Conservation (phyloP, 2,329 filamentous ascomycete species). For the Aspergillus glaucus region DNA sequence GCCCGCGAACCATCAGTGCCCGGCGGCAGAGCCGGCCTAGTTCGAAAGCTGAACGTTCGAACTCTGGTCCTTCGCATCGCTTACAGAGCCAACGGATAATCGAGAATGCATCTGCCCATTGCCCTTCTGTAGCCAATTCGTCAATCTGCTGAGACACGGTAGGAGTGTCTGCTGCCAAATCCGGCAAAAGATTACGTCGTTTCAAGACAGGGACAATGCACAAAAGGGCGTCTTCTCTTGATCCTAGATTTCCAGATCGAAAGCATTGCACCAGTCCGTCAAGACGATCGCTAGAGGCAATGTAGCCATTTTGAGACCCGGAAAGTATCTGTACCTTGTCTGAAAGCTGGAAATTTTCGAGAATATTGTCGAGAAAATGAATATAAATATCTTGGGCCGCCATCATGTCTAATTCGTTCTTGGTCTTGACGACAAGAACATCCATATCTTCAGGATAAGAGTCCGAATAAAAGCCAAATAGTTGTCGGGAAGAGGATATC, state of each 20-base stretch:
- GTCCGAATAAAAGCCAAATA: conserved; percentile 16
- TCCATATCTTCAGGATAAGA: conserved; percentile 5
- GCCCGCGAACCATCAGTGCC: conserved; percentile 12
- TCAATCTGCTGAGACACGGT: conserved; percentile 9
- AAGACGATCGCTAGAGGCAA: conserved; percentile 15
- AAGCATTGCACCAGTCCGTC: conserved; percentile 21
- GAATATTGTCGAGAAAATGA: conserved; percentile 17
- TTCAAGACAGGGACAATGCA: conserved; percentile 25
- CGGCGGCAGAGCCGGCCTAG: conserved; percentile 21
- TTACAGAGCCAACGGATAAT: conserved; percentile 21
- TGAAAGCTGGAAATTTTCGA: conserved; percentile 5
- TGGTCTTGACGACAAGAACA: conserved; percentile 18
- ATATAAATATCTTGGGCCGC: conserved; percentile 30
- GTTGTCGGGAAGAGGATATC: conserved; percentile 10
- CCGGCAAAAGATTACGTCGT: conserved; percentile 13
- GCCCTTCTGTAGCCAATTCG: background rate
- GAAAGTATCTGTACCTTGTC: conserved; percentile 12
- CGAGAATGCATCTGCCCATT: conserved; percentile 18
- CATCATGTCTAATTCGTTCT: conserved; percentile 20
- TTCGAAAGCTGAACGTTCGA: conserved; percentile 18
- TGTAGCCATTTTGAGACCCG: conserved; percentile 5
- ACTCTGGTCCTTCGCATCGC: conserved; percentile 16
- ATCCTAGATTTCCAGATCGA: conserved; percentile 15
- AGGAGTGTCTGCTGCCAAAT: conserved; percentile 13
- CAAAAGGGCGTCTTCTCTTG: conserved; percentile 25